Evolutionary conservation across 345 rosid species (phyloP).

Genomic region (Conringia planisiliqua): DNA sequence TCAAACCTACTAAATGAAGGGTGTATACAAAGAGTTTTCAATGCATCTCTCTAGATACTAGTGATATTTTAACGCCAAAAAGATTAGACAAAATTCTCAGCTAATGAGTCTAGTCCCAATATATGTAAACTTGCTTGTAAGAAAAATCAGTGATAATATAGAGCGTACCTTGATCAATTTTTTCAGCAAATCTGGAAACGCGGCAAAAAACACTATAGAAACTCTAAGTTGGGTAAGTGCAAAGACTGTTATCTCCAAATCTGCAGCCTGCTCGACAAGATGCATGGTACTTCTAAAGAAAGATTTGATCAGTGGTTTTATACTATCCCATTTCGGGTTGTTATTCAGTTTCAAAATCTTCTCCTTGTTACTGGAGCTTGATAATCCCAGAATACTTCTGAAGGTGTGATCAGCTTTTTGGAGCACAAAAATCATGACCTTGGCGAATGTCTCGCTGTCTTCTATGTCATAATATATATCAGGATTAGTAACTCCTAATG

Average conservation of each 20-base stretch:
- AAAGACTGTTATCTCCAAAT: conserved; percentile 58
- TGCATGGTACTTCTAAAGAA: conserved; percentile 69
- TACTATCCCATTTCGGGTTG: conserved; percentile 61
- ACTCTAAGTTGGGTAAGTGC: conserved; percentile 54
- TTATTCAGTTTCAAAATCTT: conserved; percentile 61
- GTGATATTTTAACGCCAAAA: not conserved
- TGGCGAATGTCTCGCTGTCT: conserved; percentile 50
- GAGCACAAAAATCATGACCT: conserved; percentile 58
- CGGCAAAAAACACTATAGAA: conserved; percentile 52
- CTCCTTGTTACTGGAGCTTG: conserved; percentile 53
- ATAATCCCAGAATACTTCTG: conserved; percentile 56
- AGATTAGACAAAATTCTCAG: not conserved
- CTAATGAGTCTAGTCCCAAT: not conserved
- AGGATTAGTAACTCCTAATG: conserved; percentile 32
- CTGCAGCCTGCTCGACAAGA: conserved; percentile 63
- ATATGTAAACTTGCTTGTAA: not conserved
- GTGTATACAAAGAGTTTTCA: not conserved
- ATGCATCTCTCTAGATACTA: not conserved
- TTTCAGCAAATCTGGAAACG: conserved; percentile 58
- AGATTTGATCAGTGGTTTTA: conserved; percentile 69
- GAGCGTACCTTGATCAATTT: conserved; percentile 68
- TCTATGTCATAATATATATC: conserved; percentile 19
- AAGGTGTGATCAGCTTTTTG: conserved; percentile 62
- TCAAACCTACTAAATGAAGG: not conserved
- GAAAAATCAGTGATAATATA: not conserved